Conservation (phyloP, 177 flowering plant species). For the Vitis hybrid region DNA sequence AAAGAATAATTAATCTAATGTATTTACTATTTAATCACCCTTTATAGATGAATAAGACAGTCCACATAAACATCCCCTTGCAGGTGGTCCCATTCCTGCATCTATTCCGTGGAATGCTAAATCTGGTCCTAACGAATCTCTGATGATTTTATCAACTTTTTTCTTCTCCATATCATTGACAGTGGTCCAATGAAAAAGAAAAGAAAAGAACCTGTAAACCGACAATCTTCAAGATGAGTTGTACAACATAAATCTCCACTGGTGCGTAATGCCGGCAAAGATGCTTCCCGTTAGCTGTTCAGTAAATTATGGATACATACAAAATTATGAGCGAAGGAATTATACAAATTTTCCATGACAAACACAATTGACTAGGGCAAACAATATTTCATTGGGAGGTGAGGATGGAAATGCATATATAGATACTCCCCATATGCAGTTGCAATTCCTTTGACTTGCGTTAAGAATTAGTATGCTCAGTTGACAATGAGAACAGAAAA, state of each 20-base stretch:
- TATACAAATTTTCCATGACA: slow-evolving; percentile 12
- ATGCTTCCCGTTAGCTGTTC: slow-evolving; percentile 21
- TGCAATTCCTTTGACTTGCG: slow-evolving; percentile 5
- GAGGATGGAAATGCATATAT: neutral
- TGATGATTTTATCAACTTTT: no score
- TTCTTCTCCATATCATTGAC: no score
- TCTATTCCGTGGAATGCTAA: no score
- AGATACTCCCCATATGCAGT: neutral
- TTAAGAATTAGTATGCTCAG: slow-evolving; percentile 22
- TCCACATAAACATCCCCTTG: no score
- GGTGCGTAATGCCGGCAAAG: neutral
- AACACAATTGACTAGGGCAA: neutral
- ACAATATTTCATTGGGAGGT: neutral
- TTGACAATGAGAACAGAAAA: slow-evolving; percentile 14
- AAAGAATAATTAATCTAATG: no score
- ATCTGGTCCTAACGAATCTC: no score
- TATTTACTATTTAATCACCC: no score
- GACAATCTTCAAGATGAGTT: no score
- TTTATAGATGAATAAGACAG: no score
- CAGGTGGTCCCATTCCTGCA: no score
- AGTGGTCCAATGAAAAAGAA: no score
- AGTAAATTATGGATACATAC: slow-evolving; percentile 17
- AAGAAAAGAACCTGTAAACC: no score
- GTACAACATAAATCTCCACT: neutral
- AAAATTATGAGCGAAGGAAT: slow-evolving; percentile 12